Base-by-base conservation (phyloP, 2,329 filamentous ascomycete species). In the Apiospora koreana region DNA sequence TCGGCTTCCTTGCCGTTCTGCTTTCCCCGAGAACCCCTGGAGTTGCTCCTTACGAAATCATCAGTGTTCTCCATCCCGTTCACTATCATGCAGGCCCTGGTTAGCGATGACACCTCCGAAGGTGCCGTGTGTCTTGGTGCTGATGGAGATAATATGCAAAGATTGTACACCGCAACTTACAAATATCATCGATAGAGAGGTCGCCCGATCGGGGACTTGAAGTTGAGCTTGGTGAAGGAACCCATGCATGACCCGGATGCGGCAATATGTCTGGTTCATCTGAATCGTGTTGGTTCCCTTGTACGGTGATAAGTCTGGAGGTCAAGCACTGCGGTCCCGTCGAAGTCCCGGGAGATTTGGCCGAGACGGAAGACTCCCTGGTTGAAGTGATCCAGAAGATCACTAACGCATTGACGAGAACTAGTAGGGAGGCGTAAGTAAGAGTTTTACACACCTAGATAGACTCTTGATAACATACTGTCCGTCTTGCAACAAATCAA, bases 401-500 rank as follows among this genome's bases (percentile, higher is more conserved):
- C 5, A 54, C 48, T 23, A 54, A 31, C 6, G 48, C 48, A 28
- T 54, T 54, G 48, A 54, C 48, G 48, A 54, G 48, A 54, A 54
- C 48, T 54, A 31, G 16, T 16, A 23, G 10, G 23, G 16, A 18
- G 14, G 48, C 25, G 25, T 54, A 6, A 31, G 48, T 12, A 28
- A 35, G 35, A 35, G 35, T 8, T 4, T 4, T 35, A 3, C 35
- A 35, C 35, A 35, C 35, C 3, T 35, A 35, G 3, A 35, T 35
- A 35, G 3, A 3, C 35, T 35, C 4, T 3, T 35, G 35, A 18
- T 9, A 43, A 12, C 64, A 4, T 66, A 66, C 64, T 66, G 64
- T 66, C 64, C 1, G 41, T 31, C 42, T 66, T 66, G 38, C 64
- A 66, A 28, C 64, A 66, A 16, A 66, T 42, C 16, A 66, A 38